Base-by-base conservation (phyloP, 1,284 basidiomycete species). In the Trichosporon coremiiforme region DNA sequence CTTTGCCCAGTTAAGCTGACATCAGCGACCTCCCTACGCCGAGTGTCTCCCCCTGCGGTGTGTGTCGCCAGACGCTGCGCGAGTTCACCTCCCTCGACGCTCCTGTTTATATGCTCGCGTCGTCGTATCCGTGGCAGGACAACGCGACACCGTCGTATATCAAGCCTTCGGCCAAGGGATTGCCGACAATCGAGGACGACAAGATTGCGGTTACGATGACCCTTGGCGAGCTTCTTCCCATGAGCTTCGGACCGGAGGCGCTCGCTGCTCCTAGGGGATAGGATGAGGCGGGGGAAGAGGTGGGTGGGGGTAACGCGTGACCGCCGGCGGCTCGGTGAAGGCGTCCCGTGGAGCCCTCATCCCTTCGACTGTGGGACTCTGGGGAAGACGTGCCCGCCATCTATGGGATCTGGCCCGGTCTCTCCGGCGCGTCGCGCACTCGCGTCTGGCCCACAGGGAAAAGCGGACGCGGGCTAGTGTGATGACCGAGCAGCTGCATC, bases 51-150 rank as follows among this genome's bases (percentile, higher is more conserved):
- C 93, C 93, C 0, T 98, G 95, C 79, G 95, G 95, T 15, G 89
- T 96, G 73, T 98, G 95, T 77, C 89, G 94, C 7, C 95, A 98
- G 80, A 87, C 95, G 67, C 88, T 97, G 66, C 89, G 93, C 67
- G 95, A 98, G 82, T 97, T 97, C 80, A 93, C 92, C 77, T 80
- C 87, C 6, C 87, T 88, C 22, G 60, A 74, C 29, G 91, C 91
- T 85, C 92, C 93, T 0, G 87, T 97, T 66, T 85, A 91, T 45
- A 88, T 97, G 70, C 87, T 94, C 10, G 89, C 91, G 0, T 87
- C 87, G 1, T 87, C 89, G 70, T 94, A 93, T 79, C 57, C 57
- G 57, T 33, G 22, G 20, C 4, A n/a, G 7, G 17, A 17, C 17
- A 86, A 86, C 13, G 55, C 66, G 20, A 29, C 31, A 36, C 63